Conservation (phyloP, 257 asterid genomes). For the Anisodus acutangulus region DNA sequence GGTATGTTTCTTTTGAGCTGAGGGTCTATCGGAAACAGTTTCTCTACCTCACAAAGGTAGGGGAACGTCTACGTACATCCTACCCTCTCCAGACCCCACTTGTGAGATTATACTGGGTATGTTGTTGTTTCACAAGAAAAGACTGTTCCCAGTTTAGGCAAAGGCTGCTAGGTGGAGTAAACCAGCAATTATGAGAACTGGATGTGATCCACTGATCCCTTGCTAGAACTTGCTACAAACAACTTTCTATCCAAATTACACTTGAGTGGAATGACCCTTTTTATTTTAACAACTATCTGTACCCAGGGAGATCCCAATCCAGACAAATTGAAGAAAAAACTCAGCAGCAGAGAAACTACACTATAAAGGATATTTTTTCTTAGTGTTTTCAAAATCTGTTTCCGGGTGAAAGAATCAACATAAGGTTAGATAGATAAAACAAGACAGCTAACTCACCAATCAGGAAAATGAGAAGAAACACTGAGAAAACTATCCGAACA, state of each 20-base stretch:
- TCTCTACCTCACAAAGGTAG: too few relatives aligned
- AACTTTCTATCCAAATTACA: neutral
- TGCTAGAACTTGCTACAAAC: conserved; percentile 1
- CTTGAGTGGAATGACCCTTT: neutral
- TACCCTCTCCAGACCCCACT: too few relatives aligned
- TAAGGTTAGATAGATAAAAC: neutral
- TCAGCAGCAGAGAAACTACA: neutral
- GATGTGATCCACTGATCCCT: conserved; percentile 2
- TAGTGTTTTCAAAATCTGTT: neutral
- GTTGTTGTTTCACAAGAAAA: too few relatives aligned
- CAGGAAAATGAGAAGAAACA: conserved; percentile 59
- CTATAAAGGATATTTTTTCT: conserved; percentile 16
- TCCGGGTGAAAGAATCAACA: neutral
- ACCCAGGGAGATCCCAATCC: neutral
- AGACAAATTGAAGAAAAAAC: conserved; percentile 1
- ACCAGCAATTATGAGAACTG: neutral
- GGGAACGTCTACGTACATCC: too few relatives aligned
- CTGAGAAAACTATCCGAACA: conserved; percentile 59
- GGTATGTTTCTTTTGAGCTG: too few relatives aligned
- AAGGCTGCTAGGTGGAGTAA: neutral
- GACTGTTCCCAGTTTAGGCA: neutral
- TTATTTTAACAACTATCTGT: neutral
- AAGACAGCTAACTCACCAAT: conserved; percentile 67
- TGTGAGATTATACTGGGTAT: too few relatives aligned
- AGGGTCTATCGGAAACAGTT: too few relatives aligned